Base-by-base conservation (phyloP, 2,329 filamentous ascomycete species). In the Hypocrella siamensis region DNA sequence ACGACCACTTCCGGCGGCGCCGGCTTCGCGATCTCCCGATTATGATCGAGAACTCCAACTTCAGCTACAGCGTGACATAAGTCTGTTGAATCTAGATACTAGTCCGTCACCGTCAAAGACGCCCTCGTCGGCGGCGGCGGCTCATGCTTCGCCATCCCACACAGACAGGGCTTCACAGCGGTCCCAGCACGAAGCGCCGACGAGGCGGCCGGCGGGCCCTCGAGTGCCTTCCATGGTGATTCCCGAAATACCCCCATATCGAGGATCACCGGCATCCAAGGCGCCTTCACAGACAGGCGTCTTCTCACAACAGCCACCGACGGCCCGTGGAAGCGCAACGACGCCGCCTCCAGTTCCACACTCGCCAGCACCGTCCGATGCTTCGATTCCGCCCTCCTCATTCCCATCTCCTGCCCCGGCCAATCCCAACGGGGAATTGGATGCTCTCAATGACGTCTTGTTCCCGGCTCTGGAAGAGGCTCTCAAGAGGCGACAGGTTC, bases 401-500 rank as follows among this genome's bases (percentile, higher is more conserved):
- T 75, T 74, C 44, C 72, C 71, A 4, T 60, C 65, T 17, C 65
- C 64, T 6, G 63, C 70, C 2, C 67, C 73, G 1, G 48, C 64
- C 3, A 72, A 70, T 38, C 55, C 69, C 17, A 70, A 72, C 34
- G 74, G 70, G 10, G 80, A 92, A 35, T 67, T 93, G 16, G 90
- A 92, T 32, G 85, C 86, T 3, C 67, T 94, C 2, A 83, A 79
- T 47, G 83, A 88, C 42, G 88, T 98, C 31, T 83, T 98, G 24
- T 76, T 96, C 39, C 90, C 90, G 1, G 88, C 90, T 2, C 67
- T 98, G 2, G 85, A 93, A 54, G 81, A 90, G 42, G 85, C 90
- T 6, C 71, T 96, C 15, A 83, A 85, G 51, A 71, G 90, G 31
- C 79, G 90, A 32, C 69, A 74, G 48, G 67, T 68, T 40, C 63